A percentile compares a stretch with the other conserved stretches of the same genome.
Evolutionary conservation across 2,329 filamentous ascomycete genomes (phyloP).

Genomic region (Clarireedia hainanense): DNA sequence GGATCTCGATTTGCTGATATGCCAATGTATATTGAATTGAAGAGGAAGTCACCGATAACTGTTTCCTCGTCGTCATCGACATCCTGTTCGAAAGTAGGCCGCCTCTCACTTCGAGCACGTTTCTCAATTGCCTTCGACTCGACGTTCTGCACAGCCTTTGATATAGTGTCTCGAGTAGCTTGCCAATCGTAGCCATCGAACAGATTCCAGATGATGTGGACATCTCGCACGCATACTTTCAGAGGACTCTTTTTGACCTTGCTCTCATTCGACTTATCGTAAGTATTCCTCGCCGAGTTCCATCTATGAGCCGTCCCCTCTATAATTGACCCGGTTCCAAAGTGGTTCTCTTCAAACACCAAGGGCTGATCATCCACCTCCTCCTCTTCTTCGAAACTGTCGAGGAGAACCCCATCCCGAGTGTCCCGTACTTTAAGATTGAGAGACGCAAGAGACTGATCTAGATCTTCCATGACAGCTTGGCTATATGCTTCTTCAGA

Average conservation of each 20-base stretch:
- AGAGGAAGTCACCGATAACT: conserved; percentile 88
- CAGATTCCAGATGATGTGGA: conserved; percentile 94
- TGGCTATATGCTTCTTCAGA: conserved; percentile 21
- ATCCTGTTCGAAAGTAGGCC: conserved; percentile 48
- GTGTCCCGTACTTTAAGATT: conserved; percentile 32
- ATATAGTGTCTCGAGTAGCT: conserved; percentile 76
- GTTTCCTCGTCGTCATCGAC: conserved; percentile 78
- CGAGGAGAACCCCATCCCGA: conserved; percentile 39
- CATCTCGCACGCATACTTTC: conserved; percentile 70
- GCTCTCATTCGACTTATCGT: conserved; percentile 55
- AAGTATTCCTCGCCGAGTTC: conserved; percentile 70
- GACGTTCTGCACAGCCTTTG: conserved; percentile 80
- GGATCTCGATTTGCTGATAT: conserved; percentile 83
- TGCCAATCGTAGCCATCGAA: conserved; percentile 98
- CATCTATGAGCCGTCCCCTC: conserved; percentile 67
- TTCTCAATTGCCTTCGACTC: conserved; percentile 76
- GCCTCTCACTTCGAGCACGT: conserved; percentile 50
- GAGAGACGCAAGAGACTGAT: conserved; percentile 20
- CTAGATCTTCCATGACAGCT: conserved; percentile 35
- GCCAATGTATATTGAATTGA: conserved; percentile 98
- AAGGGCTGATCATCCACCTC: conserved; percentile 52
- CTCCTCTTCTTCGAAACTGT: conserved; percentile 33
- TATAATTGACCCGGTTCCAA: conserved; percentile 52
- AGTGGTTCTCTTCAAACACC: conserved; percentile 71
- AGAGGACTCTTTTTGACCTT: conserved; percentile 63